phyloP scores from a whole-genome alignment of 1,139 yeast species.

The Saccharomyces hybrid region DNA sequence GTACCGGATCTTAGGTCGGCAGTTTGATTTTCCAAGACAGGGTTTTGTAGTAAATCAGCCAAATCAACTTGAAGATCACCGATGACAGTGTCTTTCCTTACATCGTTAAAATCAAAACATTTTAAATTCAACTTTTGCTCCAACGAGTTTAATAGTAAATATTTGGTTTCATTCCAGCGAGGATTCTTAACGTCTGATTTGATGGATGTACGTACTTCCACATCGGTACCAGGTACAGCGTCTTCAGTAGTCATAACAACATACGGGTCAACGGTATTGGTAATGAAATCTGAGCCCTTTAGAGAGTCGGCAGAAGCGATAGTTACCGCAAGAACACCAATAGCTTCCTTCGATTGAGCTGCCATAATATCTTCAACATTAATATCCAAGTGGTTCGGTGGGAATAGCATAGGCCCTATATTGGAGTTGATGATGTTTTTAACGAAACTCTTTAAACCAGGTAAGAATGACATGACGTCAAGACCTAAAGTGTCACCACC shows the following conservation, averaged over 20 bases:
- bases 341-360: conserved; percentile 54
- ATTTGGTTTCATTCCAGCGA: conserved; percentile 57
- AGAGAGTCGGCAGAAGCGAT: conserved; percentile 46
- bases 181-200: conserved; percentile 52
- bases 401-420: conserved; percentile 69
- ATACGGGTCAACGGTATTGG: conserved; percentile 52
- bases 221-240: conserved; percentile 32
- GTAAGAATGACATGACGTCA: conserved; percentile 75
- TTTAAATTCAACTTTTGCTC: conserved; percentile 51
- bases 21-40: conserved; percentile 25
- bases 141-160: conserved; percentile 48
- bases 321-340: conserved; percentile 60
- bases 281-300: conserved; percentile 38
- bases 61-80: conserved; percentile 54
- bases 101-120: conserved; percentile 47
- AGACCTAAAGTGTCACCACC: conserved; percentile 81
- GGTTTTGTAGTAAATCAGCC: conserved; percentile 51
- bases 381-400: conserved; percentile 72
- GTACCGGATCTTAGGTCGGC: conserved; percentile 42
- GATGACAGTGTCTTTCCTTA: conserved; percentile 47
- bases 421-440: conserved; percentile 60
- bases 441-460: conserved; percentile 70
- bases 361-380: conserved; percentile 66
- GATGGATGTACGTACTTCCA: conserved; percentile 46
- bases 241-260: conserved; percentile 43